These are phyloP conservation scores for Penicillium sp. DNA, from an alignment of 2,329 filamentous ascomycete genomes.

Conservation along the genomic window DNA sequence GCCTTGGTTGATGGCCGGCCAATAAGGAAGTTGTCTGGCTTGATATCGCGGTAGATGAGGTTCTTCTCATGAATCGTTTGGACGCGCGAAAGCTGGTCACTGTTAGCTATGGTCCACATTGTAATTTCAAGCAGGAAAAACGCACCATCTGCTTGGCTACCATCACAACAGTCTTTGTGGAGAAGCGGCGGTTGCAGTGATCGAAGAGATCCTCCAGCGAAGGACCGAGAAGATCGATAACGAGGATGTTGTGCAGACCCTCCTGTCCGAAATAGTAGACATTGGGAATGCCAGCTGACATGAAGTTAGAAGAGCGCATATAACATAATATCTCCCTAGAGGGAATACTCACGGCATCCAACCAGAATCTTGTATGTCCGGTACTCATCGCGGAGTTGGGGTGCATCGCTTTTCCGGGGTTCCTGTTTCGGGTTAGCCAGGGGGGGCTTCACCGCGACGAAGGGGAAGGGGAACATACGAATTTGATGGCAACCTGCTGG, in stretches of 20 bases:
- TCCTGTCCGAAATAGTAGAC: conserved; percentile 99
- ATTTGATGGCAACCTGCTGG: conserved; percentile 99
- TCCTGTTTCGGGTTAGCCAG: conserved; percentile 60
- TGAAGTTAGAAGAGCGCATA: conserved; percentile 37
- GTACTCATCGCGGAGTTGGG: conserved; percentile 96
- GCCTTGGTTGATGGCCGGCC: conserved; percentile 87
- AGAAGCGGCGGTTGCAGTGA: conserved; percentile 91
- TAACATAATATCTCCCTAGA: too few species aligned
- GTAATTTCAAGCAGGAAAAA: conserved; percentile 12
- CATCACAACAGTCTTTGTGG: conserved; percentile 98
- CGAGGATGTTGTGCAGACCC: conserved; percentile 96
- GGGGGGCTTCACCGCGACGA: neutral
- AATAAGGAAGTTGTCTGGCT: conserved; percentile 98
- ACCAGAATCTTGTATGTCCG: conserved; percentile 99
- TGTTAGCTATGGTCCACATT: neutral
- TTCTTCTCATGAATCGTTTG: conserved; percentile 98
- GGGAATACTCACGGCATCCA: conserved; percentile 80
- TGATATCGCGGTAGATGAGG: conserved; percentile 98
- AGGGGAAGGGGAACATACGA: conserved; percentile 61
- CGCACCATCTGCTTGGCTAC: conserved; percentile 96
- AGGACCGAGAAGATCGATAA: conserved; percentile 93
- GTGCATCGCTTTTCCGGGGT: conserved; percentile 97
- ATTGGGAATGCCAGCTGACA: conserved; percentile 90
- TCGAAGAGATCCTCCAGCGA: conserved; percentile 97
- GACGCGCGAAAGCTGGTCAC: conserved; percentile 74